Evolutionary conservation across 768 basidiomycete genomes (phyloP).

Genomic region (Dentipellis sp.): DNA sequence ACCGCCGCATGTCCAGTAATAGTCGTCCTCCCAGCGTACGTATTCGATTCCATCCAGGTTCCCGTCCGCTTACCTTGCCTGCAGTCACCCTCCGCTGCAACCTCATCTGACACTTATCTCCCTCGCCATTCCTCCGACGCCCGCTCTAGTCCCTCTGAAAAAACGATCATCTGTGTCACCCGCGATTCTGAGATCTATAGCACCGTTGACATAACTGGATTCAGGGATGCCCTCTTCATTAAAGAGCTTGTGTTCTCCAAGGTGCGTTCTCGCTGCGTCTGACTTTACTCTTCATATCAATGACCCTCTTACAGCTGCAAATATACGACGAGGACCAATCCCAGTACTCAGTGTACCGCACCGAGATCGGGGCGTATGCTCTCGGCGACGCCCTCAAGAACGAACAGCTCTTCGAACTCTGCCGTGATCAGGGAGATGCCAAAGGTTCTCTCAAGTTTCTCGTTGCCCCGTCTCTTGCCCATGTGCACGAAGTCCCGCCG

Average conservation of each 20-base stretch:
- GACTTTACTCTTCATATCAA: conserved; percentile 1
- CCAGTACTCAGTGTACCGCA: conserved; percentile 75
- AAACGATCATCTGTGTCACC: conserved; percentile 57
- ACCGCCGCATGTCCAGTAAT: conserved; percentile 18
- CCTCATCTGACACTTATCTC: conserved; percentile 11
- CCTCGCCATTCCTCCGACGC: conserved; percentile 7
- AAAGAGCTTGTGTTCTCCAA: conserved; percentile 76
- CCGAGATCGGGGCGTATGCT: conserved; percentile 74
- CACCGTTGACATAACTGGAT: conserved; percentile 61
- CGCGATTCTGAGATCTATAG: conserved; percentile 69
- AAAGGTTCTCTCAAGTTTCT: conserved; percentile 81
- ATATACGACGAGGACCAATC: conserved; percentile 79
- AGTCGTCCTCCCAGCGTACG: conserved; percentile 25
- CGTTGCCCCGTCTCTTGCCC: conserved; percentile 55
- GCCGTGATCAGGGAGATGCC: conserved; percentile 62
- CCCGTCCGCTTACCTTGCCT: conserved; percentile 10
- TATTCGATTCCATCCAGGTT: not conserved
- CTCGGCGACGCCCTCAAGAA: conserved; percentile 66
- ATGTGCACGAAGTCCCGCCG: conserved; percentile 36
- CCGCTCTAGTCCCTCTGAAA: conserved; percentile 17
- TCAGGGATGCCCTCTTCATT: conserved; percentile 56
- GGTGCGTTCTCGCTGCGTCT: conserved; percentile 30
- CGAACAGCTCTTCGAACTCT: conserved; percentile 63
- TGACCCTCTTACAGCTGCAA: conserved; percentile 41
- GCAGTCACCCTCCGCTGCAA: conserved; percentile 18